phyloP scores from a whole-genome alignment of 768 basidiomycete species.

The Asterophora lycoperdoides region DNA sequence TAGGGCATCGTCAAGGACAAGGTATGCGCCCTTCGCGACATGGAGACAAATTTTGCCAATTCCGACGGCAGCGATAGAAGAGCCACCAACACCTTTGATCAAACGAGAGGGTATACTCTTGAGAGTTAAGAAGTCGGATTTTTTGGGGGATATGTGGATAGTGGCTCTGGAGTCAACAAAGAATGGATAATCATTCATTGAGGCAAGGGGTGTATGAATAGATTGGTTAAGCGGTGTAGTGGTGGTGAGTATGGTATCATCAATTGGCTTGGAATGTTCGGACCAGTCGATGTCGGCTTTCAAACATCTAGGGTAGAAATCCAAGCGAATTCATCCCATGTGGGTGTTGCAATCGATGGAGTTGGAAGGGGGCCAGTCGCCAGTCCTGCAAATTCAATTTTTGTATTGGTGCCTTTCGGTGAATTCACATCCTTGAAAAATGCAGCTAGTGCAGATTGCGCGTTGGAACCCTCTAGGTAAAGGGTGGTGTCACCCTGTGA shows the following conservation, averaged over 20 bases:
- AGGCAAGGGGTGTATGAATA: neutral
- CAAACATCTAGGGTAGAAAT: too few species aligned
- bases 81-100: neutral
- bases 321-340: neutral
- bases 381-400: neutral
- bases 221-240: too few species aligned
- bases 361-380: neutral
- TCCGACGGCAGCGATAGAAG: neutral
- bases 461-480: too few species aligned
- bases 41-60: neutral
- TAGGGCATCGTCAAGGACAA: too few species aligned
- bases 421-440: too few species aligned
- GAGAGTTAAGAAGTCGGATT: neutral
- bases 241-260: too few species aligned
- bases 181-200: neutral
- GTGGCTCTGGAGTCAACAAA: constrained; percentile 4
- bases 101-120: neutral
- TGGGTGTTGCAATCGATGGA: neutral
- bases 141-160: neutral
- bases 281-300: too few species aligned
- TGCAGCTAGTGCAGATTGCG: too few species aligned
- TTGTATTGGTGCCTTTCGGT: neutral
- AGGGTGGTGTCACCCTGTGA: too few species aligned
- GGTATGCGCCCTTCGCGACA: neutral
- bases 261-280: too few species aligned